Base-by-base conservation (phyloP, 2,329 filamentous ascomycete species). In the Thermomyces lanuginosus region DNA sequence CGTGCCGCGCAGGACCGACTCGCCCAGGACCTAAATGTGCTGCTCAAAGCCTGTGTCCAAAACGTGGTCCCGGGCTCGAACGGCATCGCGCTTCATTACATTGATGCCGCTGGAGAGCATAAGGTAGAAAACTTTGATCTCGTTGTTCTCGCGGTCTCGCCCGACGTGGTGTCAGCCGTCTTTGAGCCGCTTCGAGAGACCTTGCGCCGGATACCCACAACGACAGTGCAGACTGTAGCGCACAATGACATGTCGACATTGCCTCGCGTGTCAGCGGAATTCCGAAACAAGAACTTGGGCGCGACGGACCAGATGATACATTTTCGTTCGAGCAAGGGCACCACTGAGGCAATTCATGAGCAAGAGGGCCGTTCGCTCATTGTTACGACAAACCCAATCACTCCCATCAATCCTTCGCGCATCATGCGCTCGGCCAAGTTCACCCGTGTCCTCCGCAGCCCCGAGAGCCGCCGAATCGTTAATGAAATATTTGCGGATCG, bases 71-170 rank as follows among this genome's bases (percentile, higher is more conserved):
- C 27, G 3, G 21, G 16, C 2, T 24, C 11, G 8, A 23, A 31
- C 12, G 20, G 24, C 8, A 30, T 36, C 12, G 30, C 36, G 11
- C 23, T 34, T 22, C 28, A 17, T 5, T 31, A 21, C 17, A 21
- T 7, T 17, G 21, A 26, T 12, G 16, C 16, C 3, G 22, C 31
- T 37, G 11, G 16, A 17, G n/a, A 38, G 2, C 36, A 49, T 7
- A 29, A 29, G 8, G 36, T 39, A 13, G 51, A 60, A 10, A 27
- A 37, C 0, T 69, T 69, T 27, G 64, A 70, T 27, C 52, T 51
- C 2, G 63, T 68, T 1, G 46, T 72, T 13, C 46, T 72, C 1
- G 65, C 64, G 0, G 62, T 71, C 1, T 60, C 66, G 0, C 67
- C 68, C 1, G 57, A 68, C 34, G 56, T 66, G 3, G 63, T 61